phyloP scores from a whole-genome alignment of 78 protist genomes.

The Creolimax fragrantissima region DNA sequence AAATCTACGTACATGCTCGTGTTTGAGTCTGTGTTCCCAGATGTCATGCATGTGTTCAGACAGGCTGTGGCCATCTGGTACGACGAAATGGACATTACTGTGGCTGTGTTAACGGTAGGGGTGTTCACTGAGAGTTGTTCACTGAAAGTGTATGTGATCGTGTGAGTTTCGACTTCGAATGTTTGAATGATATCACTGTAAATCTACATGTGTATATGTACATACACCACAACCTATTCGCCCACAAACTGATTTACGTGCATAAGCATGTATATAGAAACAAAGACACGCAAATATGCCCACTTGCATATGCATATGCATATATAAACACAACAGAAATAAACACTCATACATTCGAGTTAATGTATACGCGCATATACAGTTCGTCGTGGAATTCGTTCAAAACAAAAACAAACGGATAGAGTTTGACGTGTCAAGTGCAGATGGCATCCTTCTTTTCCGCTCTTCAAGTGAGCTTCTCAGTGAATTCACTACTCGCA shows the following conservation, averaged over 20 bases:
- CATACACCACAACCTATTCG: neutral
- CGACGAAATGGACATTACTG: slow-evolving; percentile 16
- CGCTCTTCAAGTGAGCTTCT: slow-evolving; percentile 35
- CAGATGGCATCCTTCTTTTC: slow-evolving; percentile 59
- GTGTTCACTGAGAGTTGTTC: neutral
- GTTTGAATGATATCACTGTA: neutral
- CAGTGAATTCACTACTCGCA: slow-evolving; percentile 17
- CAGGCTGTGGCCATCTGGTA: neutral
- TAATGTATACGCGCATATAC: neutral
- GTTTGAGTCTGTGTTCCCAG: slow-evolving; percentile 51
- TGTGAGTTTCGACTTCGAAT: neutral
- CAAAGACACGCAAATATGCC: neutral
- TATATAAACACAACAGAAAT: neutral
- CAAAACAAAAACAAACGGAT: slow-evolving; percentile 33
- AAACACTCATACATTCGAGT: neutral
- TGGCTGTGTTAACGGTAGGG: slow-evolving; percentile 7
- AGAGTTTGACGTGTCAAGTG: slow-evolving; percentile 36
- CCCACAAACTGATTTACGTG: neutral
- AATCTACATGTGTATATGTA: neutral
- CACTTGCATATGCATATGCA: neutral
- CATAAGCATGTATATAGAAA: neutral
- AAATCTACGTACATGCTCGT: slow-evolving; percentile 28
- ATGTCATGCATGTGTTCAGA: neutral
- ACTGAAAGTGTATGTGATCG: neutral
- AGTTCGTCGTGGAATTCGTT: slow-evolving; percentile 31